Percentiles rank a stretch among this genome's conserved stretches.
Evolutionary conservation across 106 monocot species (phyloP).

Genomic region (Dioscorea dumetorum): DNA sequence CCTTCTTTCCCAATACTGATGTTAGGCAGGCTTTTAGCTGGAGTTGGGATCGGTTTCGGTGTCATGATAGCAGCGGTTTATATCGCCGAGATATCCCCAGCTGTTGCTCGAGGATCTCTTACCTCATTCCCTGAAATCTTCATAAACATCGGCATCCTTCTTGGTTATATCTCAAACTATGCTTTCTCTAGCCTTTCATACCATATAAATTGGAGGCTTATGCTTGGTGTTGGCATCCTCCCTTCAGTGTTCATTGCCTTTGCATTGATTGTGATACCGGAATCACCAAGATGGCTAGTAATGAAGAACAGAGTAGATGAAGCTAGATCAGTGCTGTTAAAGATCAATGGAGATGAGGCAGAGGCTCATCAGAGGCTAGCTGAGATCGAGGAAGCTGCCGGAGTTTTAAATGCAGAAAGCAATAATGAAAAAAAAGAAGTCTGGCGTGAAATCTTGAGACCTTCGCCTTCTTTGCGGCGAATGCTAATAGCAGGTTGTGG

Average conservation of each 20-base stretch:
- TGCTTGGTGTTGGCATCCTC: slow-evolving; percentile 93
- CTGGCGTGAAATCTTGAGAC: slow-evolving; percentile 62
- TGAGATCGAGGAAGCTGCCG: slow-evolving; percentile 70
- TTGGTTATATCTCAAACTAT: slow-evolving; percentile 93
- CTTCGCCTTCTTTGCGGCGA: slow-evolving; percentile 51
- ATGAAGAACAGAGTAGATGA: slow-evolving; percentile 71
- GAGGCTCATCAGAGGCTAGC: slow-evolving; percentile 57
- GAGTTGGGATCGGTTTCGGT: slow-evolving; percentile 88
- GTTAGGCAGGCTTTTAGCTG: slow-evolving; percentile 75
- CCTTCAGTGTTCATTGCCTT: slow-evolving; percentile 83
- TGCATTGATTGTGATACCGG: slow-evolving; percentile 77
- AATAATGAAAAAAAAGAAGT: slow-evolving; percentile 41
- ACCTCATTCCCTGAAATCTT: slow-evolving; percentile 97
- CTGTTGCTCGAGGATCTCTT: slow-evolving; percentile 60
- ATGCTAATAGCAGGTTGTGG: slow-evolving; percentile 89
- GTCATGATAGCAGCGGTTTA: slow-evolving; percentile 95
- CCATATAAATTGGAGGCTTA: slow-evolving; percentile 84
- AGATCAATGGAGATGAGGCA: slow-evolving; percentile 43
- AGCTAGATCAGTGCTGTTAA: slow-evolving; percentile 59
- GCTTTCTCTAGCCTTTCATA: slow-evolving; percentile 71
- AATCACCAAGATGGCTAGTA: slow-evolving; percentile 95
- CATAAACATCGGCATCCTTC: slow-evolving; percentile 87
- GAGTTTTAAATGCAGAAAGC: slow-evolving; percentile 2
- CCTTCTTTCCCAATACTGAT: slow-evolving; percentile 69
- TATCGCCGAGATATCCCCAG: slow-evolving; percentile 94